phyloP scores from a whole-genome alignment of 2,329 filamentous ascomycete genomes.

The Cladosporium halotolerans region DNA sequence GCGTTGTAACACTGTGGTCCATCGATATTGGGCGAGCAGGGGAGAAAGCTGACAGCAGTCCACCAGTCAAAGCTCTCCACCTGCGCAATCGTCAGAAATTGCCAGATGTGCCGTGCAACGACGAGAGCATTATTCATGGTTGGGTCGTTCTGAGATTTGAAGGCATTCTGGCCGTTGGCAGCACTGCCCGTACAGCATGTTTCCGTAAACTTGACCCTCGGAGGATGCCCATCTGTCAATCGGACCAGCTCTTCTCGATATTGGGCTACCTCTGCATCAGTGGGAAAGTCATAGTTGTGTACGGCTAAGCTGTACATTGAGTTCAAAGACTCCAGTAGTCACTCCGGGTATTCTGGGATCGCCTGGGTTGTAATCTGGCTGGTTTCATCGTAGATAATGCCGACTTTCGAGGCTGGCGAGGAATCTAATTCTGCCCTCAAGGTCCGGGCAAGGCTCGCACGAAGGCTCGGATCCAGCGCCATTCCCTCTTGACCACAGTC shows the following conservation, averaged over 20 bases:
- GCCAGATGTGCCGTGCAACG: slow-evolving; percentile 16
- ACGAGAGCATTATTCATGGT: slow-evolving; percentile 16
- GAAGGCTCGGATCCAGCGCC: slow-evolving; percentile 9
- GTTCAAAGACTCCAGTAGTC: slow-evolving; percentile 5
- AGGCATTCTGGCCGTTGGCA: slow-evolving; percentile 11
- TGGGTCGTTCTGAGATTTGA: slow-evolving; percentile 15
- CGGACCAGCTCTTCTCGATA: slow-evolving; percentile 9
- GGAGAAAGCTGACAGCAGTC: slow-evolving; percentile 14
- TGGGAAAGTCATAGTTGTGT: slow-evolving; percentile 16
- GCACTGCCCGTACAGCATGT: slow-evolving; percentile 13
- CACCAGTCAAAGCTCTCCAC: slow-evolving; percentile 16
- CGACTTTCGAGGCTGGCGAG: slow-evolving; percentile 9
- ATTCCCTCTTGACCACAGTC: slow-evolving; percentile 16
- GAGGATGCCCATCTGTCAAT: slow-evolving; percentile 7
- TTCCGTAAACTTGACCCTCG: slow-evolving; percentile 15
- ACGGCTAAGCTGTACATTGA: slow-evolving; percentile 12
- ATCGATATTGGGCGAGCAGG: slow-evolving; percentile 14
- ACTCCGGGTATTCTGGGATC: slow-evolving; percentile 12
- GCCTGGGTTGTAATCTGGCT: slow-evolving; percentile 13
- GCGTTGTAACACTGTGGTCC: slow-evolving; percentile 12
- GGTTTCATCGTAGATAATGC: slow-evolving; percentile 15
- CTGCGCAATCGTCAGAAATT: slow-evolving; percentile 15
- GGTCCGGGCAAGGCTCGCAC: slow-evolving; percentile 5
- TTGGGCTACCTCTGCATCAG: slow-evolving; percentile 4
- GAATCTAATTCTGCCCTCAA: slow-evolving; percentile 2